phyloP scores from a whole-genome alignment of 192 early-diverging fungal species.

The Entomortierella chlamydospora region DNA sequence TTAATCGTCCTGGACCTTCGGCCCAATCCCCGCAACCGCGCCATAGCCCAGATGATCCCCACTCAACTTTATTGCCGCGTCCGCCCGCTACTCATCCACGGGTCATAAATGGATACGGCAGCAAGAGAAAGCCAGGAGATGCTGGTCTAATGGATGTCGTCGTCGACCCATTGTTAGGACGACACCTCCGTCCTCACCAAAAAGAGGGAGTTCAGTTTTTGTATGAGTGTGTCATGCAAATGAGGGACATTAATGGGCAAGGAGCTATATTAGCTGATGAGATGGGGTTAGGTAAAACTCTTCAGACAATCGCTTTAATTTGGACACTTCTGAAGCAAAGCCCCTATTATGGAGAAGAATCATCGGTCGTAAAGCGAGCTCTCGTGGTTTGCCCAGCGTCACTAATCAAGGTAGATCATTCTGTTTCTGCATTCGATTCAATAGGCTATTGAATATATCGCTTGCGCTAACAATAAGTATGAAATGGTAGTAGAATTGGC shows the following conservation, averaged over 20 bases:
- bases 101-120: constrained; percentile 24
- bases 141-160: constrained; percentile 59
- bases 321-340: constrained; percentile 59
- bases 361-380: constrained; percentile 42
- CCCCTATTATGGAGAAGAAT: constrained; percentile 53
- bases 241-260: constrained; percentile 77
- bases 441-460: background rate
- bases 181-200: constrained; percentile 61
- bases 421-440: background rate
- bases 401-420: constrained; percentile 40
- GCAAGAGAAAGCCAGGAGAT: constrained; percentile 36
- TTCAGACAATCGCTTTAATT: constrained; percentile 72
- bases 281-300: constrained; percentile 76
- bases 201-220: constrained; percentile 59
- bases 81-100: constrained; percentile 45
- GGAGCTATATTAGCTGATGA: constrained; percentile 79
- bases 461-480: background rate
- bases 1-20: constrained; percentile 1
- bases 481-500: constrained; percentile 54
- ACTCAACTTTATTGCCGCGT: constrained; percentile 50
- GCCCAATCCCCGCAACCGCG: constrained; percentile 28
- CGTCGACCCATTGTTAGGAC: constrained; percentile 59
- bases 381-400: constrained; percentile 63
- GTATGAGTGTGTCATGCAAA: constrained; percentile 64
- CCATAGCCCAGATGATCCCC: constrained; percentile 43